phyloP scores from a whole-genome alignment of 1,284 basidiomycete genomes.

The Xanthoconium separans region DNA sequence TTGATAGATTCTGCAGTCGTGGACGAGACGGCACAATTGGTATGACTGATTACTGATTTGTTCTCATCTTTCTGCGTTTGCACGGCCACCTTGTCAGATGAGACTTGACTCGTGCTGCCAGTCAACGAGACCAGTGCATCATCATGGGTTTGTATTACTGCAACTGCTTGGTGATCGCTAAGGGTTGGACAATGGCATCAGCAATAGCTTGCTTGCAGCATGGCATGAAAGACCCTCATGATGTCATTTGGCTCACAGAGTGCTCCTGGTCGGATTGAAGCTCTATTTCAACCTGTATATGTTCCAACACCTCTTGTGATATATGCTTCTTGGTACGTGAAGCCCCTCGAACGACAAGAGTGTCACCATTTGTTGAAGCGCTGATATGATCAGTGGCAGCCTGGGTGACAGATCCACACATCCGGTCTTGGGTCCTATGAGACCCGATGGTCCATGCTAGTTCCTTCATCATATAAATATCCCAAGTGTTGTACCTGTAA shows the following conservation, averaged over 20 bases:
- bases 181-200: background rate
- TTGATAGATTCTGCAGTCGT: background rate
- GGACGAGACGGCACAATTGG: background rate
- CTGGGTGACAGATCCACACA: too few relatives aligned
- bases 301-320: too few relatives aligned
- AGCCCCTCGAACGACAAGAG: too few relatives aligned
- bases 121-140: background rate
- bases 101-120: background rate
- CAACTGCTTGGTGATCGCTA: slow-evolving; percentile 1
- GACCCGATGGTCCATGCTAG: too few relatives aligned
- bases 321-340: too few relatives aligned
- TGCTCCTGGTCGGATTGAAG: background rate
- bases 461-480: too few relatives aligned
- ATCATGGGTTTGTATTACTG: background rate
- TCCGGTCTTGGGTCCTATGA: too few relatives aligned
- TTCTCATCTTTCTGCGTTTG: background rate
- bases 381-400: too few relatives aligned
- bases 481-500: too few relatives aligned
- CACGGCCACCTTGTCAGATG: background rate
- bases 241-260: background rate
- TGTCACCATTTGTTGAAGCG: too few relatives aligned
- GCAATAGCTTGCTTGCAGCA: background rate
- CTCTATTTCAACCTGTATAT: background rate
- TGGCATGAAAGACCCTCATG: slow-evolving; percentile 3
- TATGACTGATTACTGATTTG: background rate